Conservation (phyloP, 345 rosid genomes). For the Fremontodendron californicum region DNA sequence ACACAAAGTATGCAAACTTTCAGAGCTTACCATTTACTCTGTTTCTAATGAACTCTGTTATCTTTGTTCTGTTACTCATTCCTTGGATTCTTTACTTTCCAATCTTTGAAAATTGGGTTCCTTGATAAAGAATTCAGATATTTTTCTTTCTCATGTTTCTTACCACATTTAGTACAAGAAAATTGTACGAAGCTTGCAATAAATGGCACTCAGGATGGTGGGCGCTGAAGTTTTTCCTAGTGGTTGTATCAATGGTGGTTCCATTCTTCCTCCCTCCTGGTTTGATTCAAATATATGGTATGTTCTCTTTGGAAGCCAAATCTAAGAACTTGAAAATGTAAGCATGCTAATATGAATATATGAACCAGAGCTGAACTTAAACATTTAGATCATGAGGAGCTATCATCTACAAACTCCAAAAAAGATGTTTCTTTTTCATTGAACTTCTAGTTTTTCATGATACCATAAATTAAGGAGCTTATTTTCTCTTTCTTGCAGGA, state of each 20-base stretch:
- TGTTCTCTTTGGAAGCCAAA: constrained; percentile 10
- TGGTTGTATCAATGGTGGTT: constrained; percentile 43
- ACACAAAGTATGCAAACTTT: no score
- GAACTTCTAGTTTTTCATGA: neutral
- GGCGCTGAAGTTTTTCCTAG: constrained; percentile 46
- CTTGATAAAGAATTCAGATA: constrained; percentile 55
- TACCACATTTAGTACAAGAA: constrained; percentile 53
- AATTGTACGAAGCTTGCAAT: constrained; percentile 46
- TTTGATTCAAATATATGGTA: constrained; percentile 69
- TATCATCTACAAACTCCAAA: neutral
- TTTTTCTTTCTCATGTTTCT: constrained; percentile 76
- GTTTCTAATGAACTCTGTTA: neutral
- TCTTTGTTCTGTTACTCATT: neutral
- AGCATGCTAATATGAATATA: neutral
- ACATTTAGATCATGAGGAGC: neutral
- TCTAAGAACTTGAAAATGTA: constrained; percentile 2
- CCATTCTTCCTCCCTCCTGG: constrained; percentile 65
- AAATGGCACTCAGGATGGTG: constrained; percentile 80
- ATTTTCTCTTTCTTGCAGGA: constrained; percentile 46
- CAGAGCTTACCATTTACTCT: no score
- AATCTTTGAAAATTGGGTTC: constrained; percentile 4
- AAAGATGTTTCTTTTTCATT: neutral
- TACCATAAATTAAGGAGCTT: neutral
- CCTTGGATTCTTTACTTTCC: neutral
- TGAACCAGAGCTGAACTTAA: neutral